Evolutionary conservation across 192 early-diverging fungal genomes (phyloP).

Genomic region (Phycomyces blakesleeanus): DNA sequence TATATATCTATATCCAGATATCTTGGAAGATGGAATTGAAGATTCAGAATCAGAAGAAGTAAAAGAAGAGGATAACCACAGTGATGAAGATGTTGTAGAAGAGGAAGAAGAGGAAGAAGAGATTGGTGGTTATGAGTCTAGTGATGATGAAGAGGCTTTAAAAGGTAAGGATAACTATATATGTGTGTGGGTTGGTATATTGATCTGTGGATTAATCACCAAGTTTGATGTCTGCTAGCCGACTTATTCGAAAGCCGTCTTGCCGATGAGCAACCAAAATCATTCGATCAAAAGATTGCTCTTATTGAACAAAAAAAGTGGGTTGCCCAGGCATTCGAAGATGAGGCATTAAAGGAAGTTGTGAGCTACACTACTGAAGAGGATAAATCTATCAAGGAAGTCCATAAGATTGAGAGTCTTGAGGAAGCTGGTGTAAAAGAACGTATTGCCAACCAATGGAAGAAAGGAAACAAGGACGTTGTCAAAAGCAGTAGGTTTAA

Average conservation of each 20-base stretch:
- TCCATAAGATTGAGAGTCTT: constrained; percentile 17
- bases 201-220: background rate
- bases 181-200: too few relatives aligned
- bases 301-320: constrained; percentile 41
- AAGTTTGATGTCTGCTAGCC: background rate
- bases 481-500: constrained; percentile 10
- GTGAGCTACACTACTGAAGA: constrained; percentile 1
- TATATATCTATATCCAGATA: background rate
- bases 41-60: constrained; percentile 21
- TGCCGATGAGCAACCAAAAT: constrained; percentile 26
- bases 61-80: background rate
- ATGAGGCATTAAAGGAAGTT: constrained; percentile 33
- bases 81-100: background rate
- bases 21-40: constrained; percentile 6
- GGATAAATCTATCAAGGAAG: background rate
- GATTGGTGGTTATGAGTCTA: constrained; percentile 12
- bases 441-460: constrained; percentile 22
- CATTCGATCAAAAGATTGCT: constrained; percentile 30
- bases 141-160: constrained; percentile 34
- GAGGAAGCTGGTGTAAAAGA: constrained; percentile 27
- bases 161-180: constrained; percentile 5
- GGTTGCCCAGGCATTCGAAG: constrained; percentile 23
- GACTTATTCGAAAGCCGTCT: constrained; percentile 39
- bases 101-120: background rate
- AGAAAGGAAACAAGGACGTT: constrained; percentile 14